These are phyloP conservation scores for Kodamaea ohmeri DNA, from an alignment of 1,139 yeast genomes.

Conservation along the genomic window DNA sequence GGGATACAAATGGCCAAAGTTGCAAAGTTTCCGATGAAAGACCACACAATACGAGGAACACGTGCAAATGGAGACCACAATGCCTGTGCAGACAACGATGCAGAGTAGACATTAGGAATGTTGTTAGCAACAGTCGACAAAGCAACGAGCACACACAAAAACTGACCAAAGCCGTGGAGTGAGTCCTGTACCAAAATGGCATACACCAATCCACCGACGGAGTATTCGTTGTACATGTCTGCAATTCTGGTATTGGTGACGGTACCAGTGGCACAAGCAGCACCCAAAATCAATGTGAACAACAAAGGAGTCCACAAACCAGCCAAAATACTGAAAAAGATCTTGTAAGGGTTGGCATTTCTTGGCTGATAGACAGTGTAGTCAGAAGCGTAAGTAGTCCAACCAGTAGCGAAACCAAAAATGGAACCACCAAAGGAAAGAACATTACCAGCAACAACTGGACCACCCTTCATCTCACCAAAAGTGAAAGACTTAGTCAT, in stretches of 20 bases:
- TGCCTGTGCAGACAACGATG: slow-evolving; percentile 82
- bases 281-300: slow-evolving; percentile 79
- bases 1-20: slow-evolving; percentile 87
- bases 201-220: slow-evolving; percentile 81
- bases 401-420: slow-evolving; percentile 91
- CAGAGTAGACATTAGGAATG: slow-evolving; percentile 89
- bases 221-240: slow-evolving; percentile 48
- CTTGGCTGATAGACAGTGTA: slow-evolving; percentile 83
- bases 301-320: slow-evolving; percentile 69
- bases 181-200: slow-evolving; percentile 75
- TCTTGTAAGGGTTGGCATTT: slow-evolving; percentile 53
- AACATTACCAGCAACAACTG: slow-evolving; percentile 68
- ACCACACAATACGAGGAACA: slow-evolving; percentile 83
- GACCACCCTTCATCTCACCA: slow-evolving; percentile 48
- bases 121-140: slow-evolving; percentile 86
- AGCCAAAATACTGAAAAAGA: slow-evolving; percentile 59
- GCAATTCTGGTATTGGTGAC: slow-evolving; percentile 21
- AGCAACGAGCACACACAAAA: slow-evolving; percentile 80
- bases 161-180: slow-evolving; percentile 84
- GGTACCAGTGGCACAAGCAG: slow-evolving; percentile 78
- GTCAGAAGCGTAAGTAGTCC: slow-evolving; percentile 93
- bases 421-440: slow-evolving; percentile 82
- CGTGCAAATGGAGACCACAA: slow-evolving; percentile 68
- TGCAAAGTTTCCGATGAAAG: slow-evolving; percentile 68
- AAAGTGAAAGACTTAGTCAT: slow-evolving; percentile 57